Percentiles rank a stretch among this genome's conserved stretches.
Conservation (phyloP, 257 asterid genomes). For the Nyctanthes arbortristis region DNA sequence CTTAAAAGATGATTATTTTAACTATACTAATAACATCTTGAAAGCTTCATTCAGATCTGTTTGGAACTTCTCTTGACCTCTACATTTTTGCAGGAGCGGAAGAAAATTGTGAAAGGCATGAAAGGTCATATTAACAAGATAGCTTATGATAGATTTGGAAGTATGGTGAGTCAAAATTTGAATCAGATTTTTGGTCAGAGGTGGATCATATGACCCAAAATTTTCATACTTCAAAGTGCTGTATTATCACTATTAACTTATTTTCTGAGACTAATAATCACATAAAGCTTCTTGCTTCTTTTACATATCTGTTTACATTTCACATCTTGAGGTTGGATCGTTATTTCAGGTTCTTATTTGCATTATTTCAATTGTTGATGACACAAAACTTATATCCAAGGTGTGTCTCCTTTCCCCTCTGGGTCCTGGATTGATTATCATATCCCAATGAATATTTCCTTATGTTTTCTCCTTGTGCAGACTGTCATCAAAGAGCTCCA, state of each 20-base stretch:
- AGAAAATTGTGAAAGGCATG: constrained; percentile 90
- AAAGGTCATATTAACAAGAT: constrained; percentile 71
- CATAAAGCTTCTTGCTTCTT: background rate
- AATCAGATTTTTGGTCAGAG: background rate
- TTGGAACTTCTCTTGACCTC: constrained; percentile 10
- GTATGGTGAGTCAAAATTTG: constrained; percentile 44
- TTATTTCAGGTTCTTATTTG: constrained; percentile 71
- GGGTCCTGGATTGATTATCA: constrained; percentile 2
- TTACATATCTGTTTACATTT: background rate
- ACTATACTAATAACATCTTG: constrained; percentile 6
- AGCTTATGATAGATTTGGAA: constrained; percentile 74
- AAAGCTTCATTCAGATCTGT: constrained; percentile 7
- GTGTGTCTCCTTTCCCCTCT: constrained; percentile 41
- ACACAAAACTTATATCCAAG: constrained; percentile 90
- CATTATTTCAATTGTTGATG: constrained; percentile 85
- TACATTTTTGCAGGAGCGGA: constrained; percentile 64
- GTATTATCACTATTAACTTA: background rate
- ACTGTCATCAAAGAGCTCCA: constrained; percentile 70
- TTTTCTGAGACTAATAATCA: background rate
- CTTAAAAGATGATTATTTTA: background rate
- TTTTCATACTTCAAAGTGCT: background rate
- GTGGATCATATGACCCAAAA: background rate
- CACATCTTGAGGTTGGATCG: constrained; percentile 6
- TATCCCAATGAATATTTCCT: constrained; percentile 7
- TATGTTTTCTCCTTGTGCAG: constrained; percentile 39